These are phyloP conservation scores for Pyronema domesticum DNA, from an alignment of 495 filamentous ascomycete species.

Conservation along the genomic window DNA sequence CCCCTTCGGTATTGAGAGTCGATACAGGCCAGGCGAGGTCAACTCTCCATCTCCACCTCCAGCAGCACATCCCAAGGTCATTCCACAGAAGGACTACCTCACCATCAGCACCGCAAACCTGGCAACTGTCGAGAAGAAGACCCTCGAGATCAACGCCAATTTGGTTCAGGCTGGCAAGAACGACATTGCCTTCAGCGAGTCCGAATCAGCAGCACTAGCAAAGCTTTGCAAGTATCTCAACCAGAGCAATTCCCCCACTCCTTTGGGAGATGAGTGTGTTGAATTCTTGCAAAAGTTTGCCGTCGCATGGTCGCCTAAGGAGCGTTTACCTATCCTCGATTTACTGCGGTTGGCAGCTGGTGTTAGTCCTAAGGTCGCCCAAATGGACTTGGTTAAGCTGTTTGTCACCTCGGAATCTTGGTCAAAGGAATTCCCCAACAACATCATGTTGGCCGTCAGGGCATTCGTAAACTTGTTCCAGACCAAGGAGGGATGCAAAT, in stretches of 20 bases:
- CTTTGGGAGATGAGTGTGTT: conserved; percentile 31
- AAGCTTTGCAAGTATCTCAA: conserved; percentile 41
- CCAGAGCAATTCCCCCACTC: conserved; percentile 23
- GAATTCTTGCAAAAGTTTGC: conserved; percentile 46
- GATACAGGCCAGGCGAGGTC: conserved; percentile 57
- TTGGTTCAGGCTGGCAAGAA: conserved; percentile 52
- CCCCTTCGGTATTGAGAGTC: conserved; percentile 57
- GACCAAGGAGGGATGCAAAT: conserved; percentile 46
- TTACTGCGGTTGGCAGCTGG: conserved; percentile 62
- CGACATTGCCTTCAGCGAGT: conserved; percentile 51
- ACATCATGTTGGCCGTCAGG: conserved; percentile 70
- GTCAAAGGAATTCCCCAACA: conserved; percentile 40
- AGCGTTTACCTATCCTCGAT: conserved; percentile 70
- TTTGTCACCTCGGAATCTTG: conserved; percentile 36
- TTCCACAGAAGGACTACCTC: conserved; percentile 79
- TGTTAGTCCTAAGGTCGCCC: conserved; percentile 41
- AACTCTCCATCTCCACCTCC: conserved; percentile 24
- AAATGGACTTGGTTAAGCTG: conserved; percentile 36
- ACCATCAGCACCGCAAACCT: conserved; percentile 44
- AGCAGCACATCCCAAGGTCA: conserved; percentile 36
- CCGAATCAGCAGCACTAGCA: conserved; percentile 42
- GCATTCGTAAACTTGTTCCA: conserved; percentile 76
- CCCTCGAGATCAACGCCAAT: conserved; percentile 50
- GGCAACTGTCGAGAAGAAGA: conserved; percentile 52
- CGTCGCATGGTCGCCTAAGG: conserved; percentile 57